Conservation (phyloP, 169 alveolate species). For the Theileria orientalis region DNA sequence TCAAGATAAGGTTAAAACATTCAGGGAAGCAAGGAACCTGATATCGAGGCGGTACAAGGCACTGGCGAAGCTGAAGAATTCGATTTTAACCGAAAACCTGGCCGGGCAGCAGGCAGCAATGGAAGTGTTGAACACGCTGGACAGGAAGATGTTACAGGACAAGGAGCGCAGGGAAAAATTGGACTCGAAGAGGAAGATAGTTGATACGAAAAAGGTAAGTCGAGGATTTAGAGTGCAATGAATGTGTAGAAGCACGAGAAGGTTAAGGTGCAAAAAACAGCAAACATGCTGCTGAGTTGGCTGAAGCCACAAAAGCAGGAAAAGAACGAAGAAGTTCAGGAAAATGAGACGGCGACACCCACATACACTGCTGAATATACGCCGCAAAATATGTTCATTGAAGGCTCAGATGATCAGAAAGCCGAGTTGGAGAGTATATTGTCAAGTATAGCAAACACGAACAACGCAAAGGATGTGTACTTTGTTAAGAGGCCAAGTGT, state of each 20-base stretch:
- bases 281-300: conserved; percentile 61
- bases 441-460: background rate
- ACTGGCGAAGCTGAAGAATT: conserved; percentile 34
- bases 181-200: conserved; percentile 15
- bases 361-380: background rate
- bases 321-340: background rate
- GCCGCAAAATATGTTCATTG: background rate
- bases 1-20: conserved; percentile 29
- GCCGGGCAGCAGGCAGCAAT: conserved; percentile 27
- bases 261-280: conserved; percentile 13
- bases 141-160: conserved; percentile 49
- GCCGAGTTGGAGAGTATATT: conserved; percentile 3
- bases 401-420: conserved; percentile 9
- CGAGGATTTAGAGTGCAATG: background rate
- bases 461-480: too few relatives aligned
- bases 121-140: conserved; percentile 32
- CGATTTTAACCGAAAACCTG: conserved; percentile 17
- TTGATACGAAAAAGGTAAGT: conserved; percentile 12
- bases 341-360: background rate
- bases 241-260: conserved; percentile 1
- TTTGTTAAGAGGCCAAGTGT: too few relatives aligned
- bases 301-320: conserved; percentile 1
- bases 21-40: conserved; percentile 49
- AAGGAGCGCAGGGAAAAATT: conserved; percentile 34
- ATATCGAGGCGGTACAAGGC: conserved; percentile 50